A percentile compares a stretch with the other conserved stretches of the same genome.
Conservation (phyloP, 768 basidiomycete genomes). For the Termitomyces sp. region DNA sequence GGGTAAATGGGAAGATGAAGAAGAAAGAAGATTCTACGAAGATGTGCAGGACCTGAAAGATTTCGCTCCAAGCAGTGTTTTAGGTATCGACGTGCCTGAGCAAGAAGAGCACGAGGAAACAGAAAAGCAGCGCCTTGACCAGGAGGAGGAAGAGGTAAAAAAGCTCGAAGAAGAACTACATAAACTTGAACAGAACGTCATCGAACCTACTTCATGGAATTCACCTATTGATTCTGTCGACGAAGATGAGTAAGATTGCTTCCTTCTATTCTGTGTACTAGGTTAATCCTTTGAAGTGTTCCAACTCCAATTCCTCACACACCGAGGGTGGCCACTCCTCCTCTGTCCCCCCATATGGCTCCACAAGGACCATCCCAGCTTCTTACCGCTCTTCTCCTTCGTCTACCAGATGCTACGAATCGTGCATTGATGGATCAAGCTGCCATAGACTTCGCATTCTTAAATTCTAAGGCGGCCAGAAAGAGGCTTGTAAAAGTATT, state of each 20-base stretch:
- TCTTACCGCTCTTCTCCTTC: slow-evolving; percentile 82
- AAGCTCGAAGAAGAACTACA: slow-evolving; percentile 77
- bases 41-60: slow-evolving; percentile 89
- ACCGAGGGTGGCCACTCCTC: slow-evolving; percentile 54
- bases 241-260: slow-evolving; percentile 35
- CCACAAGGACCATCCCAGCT: slow-evolving; percentile 92
- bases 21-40: slow-evolving; percentile 91
- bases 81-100: slow-evolving; percentile 63
- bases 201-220: slow-evolving; percentile 6
- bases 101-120: slow-evolving; percentile 43
- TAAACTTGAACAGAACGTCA: slow-evolving; percentile 37
- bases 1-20: slow-evolving; percentile 98
- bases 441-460: slow-evolving; percentile 91
- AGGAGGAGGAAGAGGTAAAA: slow-evolving; percentile 62
- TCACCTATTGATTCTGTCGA: slow-evolving; percentile 19
- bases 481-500: slow-evolving; percentile 83
- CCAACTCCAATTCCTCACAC: slow-evolving; percentile 66
- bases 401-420: slow-evolving; percentile 93
- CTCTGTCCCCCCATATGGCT: slow-evolving; percentile 63
- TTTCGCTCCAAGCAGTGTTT: slow-evolving; percentile 81
- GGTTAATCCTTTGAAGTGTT: slow-evolving; percentile 20
- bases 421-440: slow-evolving; percentile 86
- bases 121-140: slow-evolving; percentile 44
- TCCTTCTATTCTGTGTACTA: slow-evolving; percentile 13
- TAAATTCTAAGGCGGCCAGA: slow-evolving; percentile 95